These are phyloP conservation scores for Pulveroboletus ravenelii DNA, from an alignment of 768 basidiomycete species.

Conservation along the genomic window DNA sequence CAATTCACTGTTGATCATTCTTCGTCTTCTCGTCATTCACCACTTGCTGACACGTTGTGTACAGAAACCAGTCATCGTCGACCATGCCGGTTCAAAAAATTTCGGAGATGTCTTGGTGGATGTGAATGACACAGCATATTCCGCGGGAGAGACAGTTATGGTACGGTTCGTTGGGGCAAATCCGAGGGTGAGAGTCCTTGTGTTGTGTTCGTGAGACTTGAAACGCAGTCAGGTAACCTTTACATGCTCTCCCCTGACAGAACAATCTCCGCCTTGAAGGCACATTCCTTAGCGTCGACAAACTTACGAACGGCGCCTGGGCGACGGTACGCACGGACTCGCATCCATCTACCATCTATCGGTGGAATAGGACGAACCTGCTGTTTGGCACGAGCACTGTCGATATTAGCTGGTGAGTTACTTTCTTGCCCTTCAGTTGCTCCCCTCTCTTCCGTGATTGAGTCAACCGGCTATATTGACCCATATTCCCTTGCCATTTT, in stretches of 20 bases:
- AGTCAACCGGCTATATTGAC: slow-evolving; percentile 8
- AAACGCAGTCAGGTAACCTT: neutral
- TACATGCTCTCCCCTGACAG: slow-evolving; percentile 30
- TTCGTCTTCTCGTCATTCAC: neutral
- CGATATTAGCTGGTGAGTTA: slow-evolving; percentile 54
- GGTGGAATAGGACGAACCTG: slow-evolving; percentile 56
- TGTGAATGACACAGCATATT: slow-evolving; percentile 48
- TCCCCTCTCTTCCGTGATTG: neutral
- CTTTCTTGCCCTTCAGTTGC: neutral
- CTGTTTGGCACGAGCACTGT: slow-evolving; percentile 62
- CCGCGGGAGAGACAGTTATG: slow-evolving; percentile 51
- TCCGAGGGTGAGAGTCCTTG: slow-evolving; percentile 51
- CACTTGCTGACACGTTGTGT: neutral
- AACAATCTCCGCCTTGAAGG: slow-evolving; percentile 73
- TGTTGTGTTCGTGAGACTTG: neutral
- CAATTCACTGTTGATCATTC: neutral
- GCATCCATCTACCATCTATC: slow-evolving; percentile 68
- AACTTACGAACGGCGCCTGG: slow-evolving; percentile 47
- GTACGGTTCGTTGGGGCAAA: slow-evolving; percentile 73
- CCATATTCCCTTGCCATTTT: neutral
- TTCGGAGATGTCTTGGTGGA: slow-evolving; percentile 63
- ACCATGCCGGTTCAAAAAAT: slow-evolving; percentile 47
- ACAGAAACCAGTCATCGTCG: slow-evolving; percentile 60
- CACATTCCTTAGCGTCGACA: slow-evolving; percentile 69
- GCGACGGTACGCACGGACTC: slow-evolving; percentile 62